Evolutionary conservation across 257 asterid species (phyloP), one percentile per base, ranked within the genome.

Genomic region (Solanum ahanhuiri): DNA sequence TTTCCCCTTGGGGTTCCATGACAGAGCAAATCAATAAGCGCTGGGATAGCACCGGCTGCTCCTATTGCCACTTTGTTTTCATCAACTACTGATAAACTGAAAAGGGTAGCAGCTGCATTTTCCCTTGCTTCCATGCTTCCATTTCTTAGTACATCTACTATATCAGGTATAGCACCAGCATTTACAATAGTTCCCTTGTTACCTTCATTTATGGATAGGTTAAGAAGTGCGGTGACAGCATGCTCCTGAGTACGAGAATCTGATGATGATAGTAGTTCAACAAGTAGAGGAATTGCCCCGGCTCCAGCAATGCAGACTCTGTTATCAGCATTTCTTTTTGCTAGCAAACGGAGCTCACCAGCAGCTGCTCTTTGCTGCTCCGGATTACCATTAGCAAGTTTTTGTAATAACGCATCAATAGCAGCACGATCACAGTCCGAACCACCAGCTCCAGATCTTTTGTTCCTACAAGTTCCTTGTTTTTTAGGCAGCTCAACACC

Each of bases 301-400:
- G 99, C 98, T 77, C 92, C 98, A 7, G 98, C 99, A 34, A 96
- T 94, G 85, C 98, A 93, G n/a, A 95, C 93, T 86, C 98, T 83
- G 89, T 96, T 96, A 85, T 93, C 99, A 6, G 97, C 98, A 28
- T 96, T 96, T 89, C 99, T 88, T 89, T 96, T 96, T 9, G 99
- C 99, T n/a, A 96, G 93, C 87, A 96, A 86, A 73, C 99, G 99
- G 76, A 96, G 96, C 93, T 96, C 99, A 14, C 98, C 99, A 2
- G 99, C 94, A 48, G 99, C 94, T 17, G 99, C 98, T 86, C 98
- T 88, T 91, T 95, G 98, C 86, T 93, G 96, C 71, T 95, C 98
- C 2, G 92, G 88, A 85, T 91, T 91, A 48, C 97, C 96, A 10
- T 91, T 92, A 14, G 93, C 93, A 12, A 96, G 98, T 87, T 95